Evolutionary conservation across 1,284 basidiomycete species (phyloP).

Genomic region (Athelia psychrophila): DNA sequence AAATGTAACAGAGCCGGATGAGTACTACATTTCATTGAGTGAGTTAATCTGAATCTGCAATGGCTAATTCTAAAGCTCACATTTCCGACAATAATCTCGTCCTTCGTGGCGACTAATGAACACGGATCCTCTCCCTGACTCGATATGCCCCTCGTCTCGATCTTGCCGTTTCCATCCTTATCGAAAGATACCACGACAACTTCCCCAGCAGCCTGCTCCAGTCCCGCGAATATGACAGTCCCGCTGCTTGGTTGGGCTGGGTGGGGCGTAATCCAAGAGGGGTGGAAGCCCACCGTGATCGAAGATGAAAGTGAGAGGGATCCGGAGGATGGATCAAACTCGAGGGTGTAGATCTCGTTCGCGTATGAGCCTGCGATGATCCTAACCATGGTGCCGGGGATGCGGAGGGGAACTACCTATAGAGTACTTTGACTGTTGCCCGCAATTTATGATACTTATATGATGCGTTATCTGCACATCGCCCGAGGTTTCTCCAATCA

Average conservation of each 20-base stretch:
- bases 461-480: too few relatives aligned
- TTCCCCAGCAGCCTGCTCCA: slow-evolving; percentile 62
- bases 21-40: slow-evolving; percentile 43
- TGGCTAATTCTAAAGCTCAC: slow-evolving; percentile 40
- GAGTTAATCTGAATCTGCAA: background rate
- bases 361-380: slow-evolving; percentile 70
- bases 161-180: slow-evolving; percentile 37
- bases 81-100: slow-evolving; percentile 61
- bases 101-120: slow-evolving; percentile 44
- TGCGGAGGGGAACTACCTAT: too few relatives aligned
- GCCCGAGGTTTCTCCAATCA: too few relatives aligned
- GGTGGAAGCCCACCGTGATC: slow-evolving; percentile 54
- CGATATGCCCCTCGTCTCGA: slow-evolving; percentile 39
- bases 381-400: slow-evolving; percentile 7
- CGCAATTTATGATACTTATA: too few relatives aligned
- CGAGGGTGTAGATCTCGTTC: slow-evolving; percentile 51
- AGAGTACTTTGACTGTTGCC: too few relatives aligned
- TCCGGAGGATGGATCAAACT: slow-evolving; percentile 36
- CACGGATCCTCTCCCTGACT: slow-evolving; percentile 65
- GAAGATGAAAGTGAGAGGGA: slow-evolving; percentile 43
- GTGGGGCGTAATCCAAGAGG: slow-evolving; percentile 67
- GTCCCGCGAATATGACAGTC: slow-evolving; percentile 48
- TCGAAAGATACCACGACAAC: slow-evolving; percentile 53
- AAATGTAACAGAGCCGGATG: slow-evolving; percentile 48
- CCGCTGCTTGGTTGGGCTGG: slow-evolving; percentile 48